Evolutionary conservation across 108 stramenopile genomes (phyloP), one percentile per base, ranked within the genome.

Genomic region (Mediolabrus comicus): DNA sequence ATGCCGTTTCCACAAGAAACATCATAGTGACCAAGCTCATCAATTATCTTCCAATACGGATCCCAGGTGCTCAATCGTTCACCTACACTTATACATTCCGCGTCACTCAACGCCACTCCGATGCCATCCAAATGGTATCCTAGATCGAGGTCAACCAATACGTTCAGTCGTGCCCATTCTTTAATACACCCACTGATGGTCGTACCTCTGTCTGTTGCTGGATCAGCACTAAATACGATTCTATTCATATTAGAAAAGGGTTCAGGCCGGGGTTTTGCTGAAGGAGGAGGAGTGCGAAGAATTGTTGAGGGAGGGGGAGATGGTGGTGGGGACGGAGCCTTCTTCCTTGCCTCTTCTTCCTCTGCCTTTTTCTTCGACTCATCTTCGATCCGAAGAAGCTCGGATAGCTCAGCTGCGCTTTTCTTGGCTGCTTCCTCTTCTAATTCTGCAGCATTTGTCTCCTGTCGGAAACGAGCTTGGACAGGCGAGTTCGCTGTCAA

Each of bases 31-130:
- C 76, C 76, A 13, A 77, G 28, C 56, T 77, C 76, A 32, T 80
- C 54, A 4, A 80, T 63, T 12, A 83, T 68, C n/a, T 59, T 59
- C 87, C 87, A 87, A 69, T 75, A 77, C 0, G 87, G 87, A 12
- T 87, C 87, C 87, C 86, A 87, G 4, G 66, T 82, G 12, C 58
- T 38, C 39, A 87, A 72, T 24, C 83, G 46, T 24, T 69, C 51
- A 19, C 60, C 55, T 1, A 79, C 52, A 35, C 62, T 72, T 6
- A 60, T 59, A 55, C 57, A 61, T 27, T 3, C 27, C 34, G 56
- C 56, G 30, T 71, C 62, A 10, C 70, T 69, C 32, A 71, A 14
- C 34, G 69, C 70, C 26, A 64, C 49, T 33, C 69, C 76, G 6
- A 58, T 60, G 22, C 69, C 76, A 46, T 65, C 63, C 19, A 70